Base-by-base conservation (phyloP, 148 eudicot genomes). In the Simmondsia chinensis region DNA sequence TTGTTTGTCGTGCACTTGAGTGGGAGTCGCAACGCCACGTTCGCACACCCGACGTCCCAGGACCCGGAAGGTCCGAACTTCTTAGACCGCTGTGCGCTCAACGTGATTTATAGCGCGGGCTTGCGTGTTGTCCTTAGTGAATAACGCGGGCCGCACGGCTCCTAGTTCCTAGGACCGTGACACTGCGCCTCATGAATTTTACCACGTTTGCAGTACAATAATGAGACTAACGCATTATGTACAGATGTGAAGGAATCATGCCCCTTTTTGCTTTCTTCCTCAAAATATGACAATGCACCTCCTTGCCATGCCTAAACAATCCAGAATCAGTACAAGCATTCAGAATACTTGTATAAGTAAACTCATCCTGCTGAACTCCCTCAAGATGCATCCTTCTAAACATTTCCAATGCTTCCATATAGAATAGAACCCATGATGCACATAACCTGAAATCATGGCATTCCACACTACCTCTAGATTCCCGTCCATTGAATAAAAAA, bases 381-480 rank as follows among this genome's bases (percentile, higher is more conserved):
- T 43, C 71, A 3, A 46, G 27, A 33, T 27, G 40, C 80, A 74
- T 78, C 21, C 56, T 74, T 30, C 65, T 61, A 40, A 74, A 64
- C 26, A 78, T 25, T 14, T 61, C 75, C 32, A 78, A 18, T 20
- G 77, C 85, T 47, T 71, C 59, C 12, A n/a, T n/a, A n/a, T n/a
- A n/a, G 40, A 13, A 39, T 60, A 60, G 40, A 64, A 43, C 16
- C 70, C 64, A 61, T 74, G 65, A 30, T 74, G 77, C 29, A 71
- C 72, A 39, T 43, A 70, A 16, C 75, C 66, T 2, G 84, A 77
- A 39, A 77, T 73, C 56, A 77, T 64, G 1, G 84, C 74, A 58
- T 74, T 78, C 85, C 85, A 74, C 30, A 64, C 80, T 7, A 68
- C 75, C 36, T 60, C 69, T 22, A 63, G 54, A 53, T 71, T 74